phyloP scores from a whole-genome alignment of 345 rosid genomes.

The Linum trigynum region DNA sequence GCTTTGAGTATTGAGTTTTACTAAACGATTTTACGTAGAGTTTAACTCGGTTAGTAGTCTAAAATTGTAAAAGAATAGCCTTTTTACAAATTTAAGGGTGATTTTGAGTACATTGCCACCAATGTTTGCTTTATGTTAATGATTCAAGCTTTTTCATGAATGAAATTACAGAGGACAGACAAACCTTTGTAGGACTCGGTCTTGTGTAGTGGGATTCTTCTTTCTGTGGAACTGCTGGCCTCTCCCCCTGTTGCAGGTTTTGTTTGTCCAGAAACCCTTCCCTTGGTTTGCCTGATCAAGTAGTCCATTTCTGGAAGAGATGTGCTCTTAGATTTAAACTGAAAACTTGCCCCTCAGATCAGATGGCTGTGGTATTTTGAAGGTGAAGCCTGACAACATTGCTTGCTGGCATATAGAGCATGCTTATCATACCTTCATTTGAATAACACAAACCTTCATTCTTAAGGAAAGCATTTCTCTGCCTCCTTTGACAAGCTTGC shows the following conservation, averaged over 20 bases:
- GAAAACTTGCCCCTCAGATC: background rate
- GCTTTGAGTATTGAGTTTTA: no score
- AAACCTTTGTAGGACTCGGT: conserved; percentile 34
- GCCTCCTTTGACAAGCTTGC: no score
- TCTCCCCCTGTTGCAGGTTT: conserved; percentile 7
- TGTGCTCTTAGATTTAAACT: background rate
- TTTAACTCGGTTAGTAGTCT: no score
- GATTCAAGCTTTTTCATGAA: no score
- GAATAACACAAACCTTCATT: background rate
- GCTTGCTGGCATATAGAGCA: background rate
- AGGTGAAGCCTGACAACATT: conserved; percentile 14
- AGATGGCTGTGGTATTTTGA: conserved; percentile 21
- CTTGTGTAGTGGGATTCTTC: conserved; percentile 21
- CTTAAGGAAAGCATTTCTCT: background rate
- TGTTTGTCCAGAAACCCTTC: conserved; percentile 22
- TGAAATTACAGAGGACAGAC: background rate
- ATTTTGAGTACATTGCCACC: no score
- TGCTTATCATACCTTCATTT: background rate
- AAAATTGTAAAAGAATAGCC: no score
- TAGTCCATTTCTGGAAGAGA: conserved; percentile 20
- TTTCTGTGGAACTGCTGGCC: conserved; percentile 15
- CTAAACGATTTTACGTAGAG: no score
- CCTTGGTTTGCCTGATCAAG: conserved; percentile 31
- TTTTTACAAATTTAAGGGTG: no score
- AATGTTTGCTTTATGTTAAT: conserved; percentile 9